Evolutionary conservation across 2,329 filamentous ascomycete species (phyloP), one percentile per base, ranked within the genome.

Genomic region (Curvularia spicifera): DNA sequence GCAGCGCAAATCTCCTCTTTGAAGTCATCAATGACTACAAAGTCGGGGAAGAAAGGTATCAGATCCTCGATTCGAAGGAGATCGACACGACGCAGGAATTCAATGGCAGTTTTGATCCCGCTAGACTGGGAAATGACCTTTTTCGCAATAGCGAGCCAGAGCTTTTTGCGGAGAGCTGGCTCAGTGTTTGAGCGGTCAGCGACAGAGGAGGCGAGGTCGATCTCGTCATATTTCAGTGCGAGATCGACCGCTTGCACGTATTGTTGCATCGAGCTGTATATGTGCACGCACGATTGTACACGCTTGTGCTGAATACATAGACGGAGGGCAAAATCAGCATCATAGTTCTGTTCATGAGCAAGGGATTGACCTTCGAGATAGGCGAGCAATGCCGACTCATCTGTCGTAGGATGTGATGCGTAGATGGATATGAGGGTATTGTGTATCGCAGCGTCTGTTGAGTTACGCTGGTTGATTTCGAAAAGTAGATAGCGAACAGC

Each of bases 11-110:
- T 98, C 75, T 99, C 95, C 63, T 98, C 93, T 74, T 98, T 97
- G 84, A 99, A 99, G 76, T 98, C 95, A 74, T 99, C 95, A 61
- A 99, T 98, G 51, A 98, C 91, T 24, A 98, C 93, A 73, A 99
- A 99, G 75, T 99, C 95, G 0, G 95, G 95, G 79, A 99, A 99
- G 81, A 99, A 97, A 0, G 95, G 95, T 40, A 99, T 98, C 29
- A 99, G 80, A 71, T 99, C 95, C 79, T 99, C 95, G 63, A 99
- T 99, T 63, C 90, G 89, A 48, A 99, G 85, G 12, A 98, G 83
- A 60, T 97, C 93, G 75, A 94, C 97, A 9, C 92, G 89, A 67
- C 92, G 91, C 12, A 98, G 84, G 72, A 99, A 97, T 61, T 96
- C 91, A 66, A 99, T 96, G 2, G 95, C 95, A 1, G 78, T 76